These are phyloP conservation scores for Avena eriantha DNA, from an alignment of 176 grass and related monocot species.

Conservation along the genomic window DNA sequence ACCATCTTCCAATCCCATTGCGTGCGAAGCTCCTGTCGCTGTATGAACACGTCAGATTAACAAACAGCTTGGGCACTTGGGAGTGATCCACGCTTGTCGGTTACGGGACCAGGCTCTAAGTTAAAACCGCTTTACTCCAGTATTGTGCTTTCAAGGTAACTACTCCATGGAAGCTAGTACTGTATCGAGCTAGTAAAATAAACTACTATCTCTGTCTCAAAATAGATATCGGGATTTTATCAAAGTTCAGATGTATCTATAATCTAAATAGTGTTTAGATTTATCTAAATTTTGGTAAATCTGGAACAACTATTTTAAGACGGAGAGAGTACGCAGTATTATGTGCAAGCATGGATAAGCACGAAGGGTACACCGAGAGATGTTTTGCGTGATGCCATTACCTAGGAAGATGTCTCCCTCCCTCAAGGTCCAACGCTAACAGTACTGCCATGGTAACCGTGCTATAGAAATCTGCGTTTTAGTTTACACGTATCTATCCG, in stretches of 20 bases:
- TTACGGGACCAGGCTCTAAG: not conserved
- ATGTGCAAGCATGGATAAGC: conserved; percentile 7
- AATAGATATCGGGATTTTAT: no score
- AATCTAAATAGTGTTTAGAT: no score
- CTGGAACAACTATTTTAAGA: no score
- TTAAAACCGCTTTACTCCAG: not conserved
- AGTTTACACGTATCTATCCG: not conserved
- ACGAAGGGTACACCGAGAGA: conserved; percentile 47
- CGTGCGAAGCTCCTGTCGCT: not conserved
- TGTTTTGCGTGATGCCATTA: conserved; percentile 33
- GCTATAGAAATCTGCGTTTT: not conserved
- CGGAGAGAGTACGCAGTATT: no score
- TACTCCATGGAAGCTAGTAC: no score
- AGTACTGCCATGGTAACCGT: not conserved
- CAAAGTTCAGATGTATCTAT: no score
- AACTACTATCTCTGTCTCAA: no score
- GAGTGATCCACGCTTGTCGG: not conserved
- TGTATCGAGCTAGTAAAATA: no score
- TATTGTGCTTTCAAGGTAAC: no score
- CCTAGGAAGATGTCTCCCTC: conserved; percentile 50
- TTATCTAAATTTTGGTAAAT: no score
- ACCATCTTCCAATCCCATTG: not conserved
- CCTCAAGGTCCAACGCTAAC: conserved; percentile 7
- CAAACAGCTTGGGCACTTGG: not conserved
- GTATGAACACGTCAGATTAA: not conserved